These are phyloP conservation scores for Wallacemonas rigidus DNA, from an alignment of 208 protist species.

Conservation along the genomic window DNA sequence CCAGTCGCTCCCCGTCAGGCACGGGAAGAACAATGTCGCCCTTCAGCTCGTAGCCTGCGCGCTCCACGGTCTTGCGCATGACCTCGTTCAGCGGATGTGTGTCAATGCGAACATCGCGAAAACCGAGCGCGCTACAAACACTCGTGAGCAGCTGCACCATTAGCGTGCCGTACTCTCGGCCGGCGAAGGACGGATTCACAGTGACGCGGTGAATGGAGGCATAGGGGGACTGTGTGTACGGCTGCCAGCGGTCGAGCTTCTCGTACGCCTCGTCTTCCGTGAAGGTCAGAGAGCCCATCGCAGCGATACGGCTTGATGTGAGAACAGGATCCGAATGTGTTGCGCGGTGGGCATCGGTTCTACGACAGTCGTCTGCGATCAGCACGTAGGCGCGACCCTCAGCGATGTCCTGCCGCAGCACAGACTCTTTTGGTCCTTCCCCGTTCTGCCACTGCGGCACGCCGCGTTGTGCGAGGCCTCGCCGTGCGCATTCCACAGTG, in stretches of 20 bases:
- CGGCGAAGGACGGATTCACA: conserved; percentile 7
- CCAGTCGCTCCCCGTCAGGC: conserved; percentile 7
- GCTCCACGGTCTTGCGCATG: conserved; percentile 14
- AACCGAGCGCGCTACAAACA: conserved; percentile 1
- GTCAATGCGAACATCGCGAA: conserved; percentile 9
- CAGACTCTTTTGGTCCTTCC: not conserved
- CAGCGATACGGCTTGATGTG: not conserved
- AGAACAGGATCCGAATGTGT: not conserved
- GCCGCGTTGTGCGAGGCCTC: not conserved
- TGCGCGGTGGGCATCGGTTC: no score
- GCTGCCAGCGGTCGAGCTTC: conserved; percentile 4
- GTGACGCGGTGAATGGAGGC: conserved; percentile 12
- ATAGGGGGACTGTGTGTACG: not conserved
- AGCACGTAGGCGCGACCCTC: conserved; percentile 15
- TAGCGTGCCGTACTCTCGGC: conserved; percentile 1
- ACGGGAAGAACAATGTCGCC: conserved; percentile 12
- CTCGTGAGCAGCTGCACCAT: conserved; percentile 10
- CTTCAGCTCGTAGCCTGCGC: not conserved
- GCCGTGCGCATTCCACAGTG: conserved; percentile 1
- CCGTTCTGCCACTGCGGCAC: conserved; percentile 16
- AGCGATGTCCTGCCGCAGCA: conserved; percentile 11
- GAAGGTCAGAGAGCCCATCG: conserved; percentile 14
- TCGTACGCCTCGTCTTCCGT: conserved; percentile 2
- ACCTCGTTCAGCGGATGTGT: conserved; percentile 5
- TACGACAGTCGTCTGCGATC: not conserved